Conservation (phyloP, 2,329 filamentous ascomycete genomes). For the Monosporascus ibericus region DNA sequence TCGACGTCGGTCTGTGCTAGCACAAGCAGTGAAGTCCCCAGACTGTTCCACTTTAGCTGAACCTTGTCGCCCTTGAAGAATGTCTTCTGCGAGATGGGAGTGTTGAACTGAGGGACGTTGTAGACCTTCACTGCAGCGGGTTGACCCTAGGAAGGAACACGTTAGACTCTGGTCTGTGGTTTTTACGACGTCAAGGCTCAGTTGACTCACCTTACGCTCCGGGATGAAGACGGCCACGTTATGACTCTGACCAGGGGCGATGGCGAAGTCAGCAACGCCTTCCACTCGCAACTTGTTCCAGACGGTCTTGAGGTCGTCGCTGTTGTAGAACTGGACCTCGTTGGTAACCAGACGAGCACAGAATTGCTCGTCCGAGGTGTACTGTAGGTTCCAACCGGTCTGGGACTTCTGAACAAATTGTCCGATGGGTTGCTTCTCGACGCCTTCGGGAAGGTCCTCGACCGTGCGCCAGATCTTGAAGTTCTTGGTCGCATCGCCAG, state of each 20-base stretch:
- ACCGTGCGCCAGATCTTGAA: slow-evolving; percentile 91
- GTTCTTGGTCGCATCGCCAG: slow-evolving; percentile 91
- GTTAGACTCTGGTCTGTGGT: slow-evolving; percentile 7
- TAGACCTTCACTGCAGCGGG: slow-evolving; percentile 92
- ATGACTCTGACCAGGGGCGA: slow-evolving; percentile 84
- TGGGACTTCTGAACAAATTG: slow-evolving; percentile 94
- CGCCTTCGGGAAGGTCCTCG: slow-evolving; percentile 57
- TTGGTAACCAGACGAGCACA: slow-evolving; percentile 94
- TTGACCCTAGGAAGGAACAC: slow-evolving; percentile 59
- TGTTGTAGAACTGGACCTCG: slow-evolving; percentile 95
- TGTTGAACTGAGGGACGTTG: slow-evolving; percentile 80
- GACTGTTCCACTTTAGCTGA: slow-evolving; percentile 93
- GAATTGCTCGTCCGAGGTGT: slow-evolving; percentile 86
- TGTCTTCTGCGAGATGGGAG: slow-evolving; percentile 88
- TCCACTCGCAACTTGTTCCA: slow-evolving; percentile 96
- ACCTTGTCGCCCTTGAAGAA: slow-evolving; percentile 99
- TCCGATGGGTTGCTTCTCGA: slow-evolving; percentile 70
- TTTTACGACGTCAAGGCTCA: neutral
- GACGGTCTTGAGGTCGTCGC: slow-evolving; percentile 73
- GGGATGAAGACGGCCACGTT: slow-evolving; percentile 93
- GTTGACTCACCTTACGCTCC: slow-evolving; percentile 72
- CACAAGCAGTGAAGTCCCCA: slow-evolving; percentile 86
- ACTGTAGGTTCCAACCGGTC: slow-evolving; percentile 95
- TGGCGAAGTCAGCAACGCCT: slow-evolving; percentile 80
- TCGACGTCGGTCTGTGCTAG: slow-evolving; percentile 97